Conservation (phyloP, 2,329 filamentous ascomycete species). For the Diaporthe sp. region DNA sequence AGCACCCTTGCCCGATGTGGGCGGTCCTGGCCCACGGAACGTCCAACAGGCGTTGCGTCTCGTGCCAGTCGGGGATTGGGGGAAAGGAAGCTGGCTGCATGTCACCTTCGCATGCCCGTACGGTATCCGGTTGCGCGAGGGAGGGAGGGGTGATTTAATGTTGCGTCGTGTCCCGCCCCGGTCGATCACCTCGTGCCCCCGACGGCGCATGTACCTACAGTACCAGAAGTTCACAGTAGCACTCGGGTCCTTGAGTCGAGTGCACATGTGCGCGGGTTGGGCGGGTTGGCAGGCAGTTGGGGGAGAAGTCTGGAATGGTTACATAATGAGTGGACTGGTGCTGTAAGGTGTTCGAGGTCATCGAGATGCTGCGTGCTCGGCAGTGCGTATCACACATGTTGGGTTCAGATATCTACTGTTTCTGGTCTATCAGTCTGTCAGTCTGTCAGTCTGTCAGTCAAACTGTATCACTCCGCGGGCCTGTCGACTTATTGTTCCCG, state of each 20-base stretch:
- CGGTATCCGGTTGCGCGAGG: not conserved
- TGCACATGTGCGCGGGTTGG: not conserved
- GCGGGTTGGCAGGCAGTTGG: not conserved
- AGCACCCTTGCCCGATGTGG: conserved; percentile 6
- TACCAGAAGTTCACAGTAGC: not conserved
- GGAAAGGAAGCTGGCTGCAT: not conserved
- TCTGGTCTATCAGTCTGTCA: too few relatives aligned
- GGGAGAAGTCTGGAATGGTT: not conserved
- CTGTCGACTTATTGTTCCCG: not conserved
- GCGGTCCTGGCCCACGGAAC: conserved; percentile 4
- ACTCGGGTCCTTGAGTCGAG: not conserved
- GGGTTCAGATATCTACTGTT: not conserved
- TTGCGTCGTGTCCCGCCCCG: conserved; percentile 21
- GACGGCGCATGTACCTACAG: not conserved
- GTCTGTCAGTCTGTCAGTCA: not conserved
- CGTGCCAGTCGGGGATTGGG: conserved; percentile 3
- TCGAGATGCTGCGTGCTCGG: conserved; percentile 11
- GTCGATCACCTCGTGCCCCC: conserved; percentile 8
- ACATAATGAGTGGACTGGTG: not conserved
- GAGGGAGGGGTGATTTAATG: conserved; percentile 1
- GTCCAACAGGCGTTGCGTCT: not conserved
- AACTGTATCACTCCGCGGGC: not conserved
- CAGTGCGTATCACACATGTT: not conserved
- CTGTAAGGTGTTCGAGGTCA: not conserved
- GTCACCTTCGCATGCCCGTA: not conserved